These are phyloP conservation scores for Podospora sp. DNA, from an alignment of 495 filamentous ascomycete species.

Conservation along the genomic window DNA sequence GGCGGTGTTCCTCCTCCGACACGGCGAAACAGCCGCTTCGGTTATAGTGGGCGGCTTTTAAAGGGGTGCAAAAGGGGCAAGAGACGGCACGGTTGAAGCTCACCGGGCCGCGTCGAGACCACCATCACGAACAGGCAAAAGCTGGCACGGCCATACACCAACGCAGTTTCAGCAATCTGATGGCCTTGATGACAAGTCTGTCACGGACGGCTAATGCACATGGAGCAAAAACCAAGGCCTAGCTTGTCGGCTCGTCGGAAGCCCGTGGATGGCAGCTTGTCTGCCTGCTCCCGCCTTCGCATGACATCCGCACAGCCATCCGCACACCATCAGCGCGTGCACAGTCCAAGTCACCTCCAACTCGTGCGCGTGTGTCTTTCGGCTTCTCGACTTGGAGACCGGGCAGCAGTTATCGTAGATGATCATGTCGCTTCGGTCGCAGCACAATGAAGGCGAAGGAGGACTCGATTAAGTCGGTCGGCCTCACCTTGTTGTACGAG, in stretches of 20 bases:
- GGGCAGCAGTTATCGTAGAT: slow-evolving; percentile 4
- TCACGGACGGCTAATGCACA: slow-evolving; percentile 1
- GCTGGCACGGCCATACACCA: slow-evolving; percentile 18
- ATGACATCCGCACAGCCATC: slow-evolving; percentile 17
- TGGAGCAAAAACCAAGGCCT: background rate
- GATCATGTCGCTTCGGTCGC: slow-evolving; percentile 22
- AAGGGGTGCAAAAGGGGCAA: slow-evolving; percentile 27
- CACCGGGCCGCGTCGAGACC: slow-evolving; percentile 28
- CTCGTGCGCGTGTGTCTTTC: slow-evolving; percentile 14
- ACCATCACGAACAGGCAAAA: slow-evolving; percentile 21
- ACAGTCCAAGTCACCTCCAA: slow-evolving; percentile 16
- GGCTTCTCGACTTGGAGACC: slow-evolving; percentile 7
- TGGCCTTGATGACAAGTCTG: slow-evolving; percentile 1
- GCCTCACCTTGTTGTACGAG: slow-evolving; percentile 43
- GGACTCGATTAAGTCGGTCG: slow-evolving; percentile 35
- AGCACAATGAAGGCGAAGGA: slow-evolving; percentile 35
- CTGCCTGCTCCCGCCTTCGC: slow-evolving; percentile 20
- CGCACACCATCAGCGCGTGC: slow-evolving; percentile 13
- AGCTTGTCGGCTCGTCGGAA: slow-evolving; percentile 1
- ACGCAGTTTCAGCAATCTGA: slow-evolving; percentile 23
- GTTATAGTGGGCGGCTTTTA: slow-evolving; percentile 36
- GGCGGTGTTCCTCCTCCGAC: slow-evolving; percentile 7
- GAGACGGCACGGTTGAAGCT: slow-evolving; percentile 35
- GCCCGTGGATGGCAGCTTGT: background rate
- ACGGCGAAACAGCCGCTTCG: slow-evolving; percentile 37